Evolutionary conservation across 179 eudicot genomes (phyloP), one percentile per base, ranked within the genome.

Genomic region (Beta macrorhiza): DNA sequence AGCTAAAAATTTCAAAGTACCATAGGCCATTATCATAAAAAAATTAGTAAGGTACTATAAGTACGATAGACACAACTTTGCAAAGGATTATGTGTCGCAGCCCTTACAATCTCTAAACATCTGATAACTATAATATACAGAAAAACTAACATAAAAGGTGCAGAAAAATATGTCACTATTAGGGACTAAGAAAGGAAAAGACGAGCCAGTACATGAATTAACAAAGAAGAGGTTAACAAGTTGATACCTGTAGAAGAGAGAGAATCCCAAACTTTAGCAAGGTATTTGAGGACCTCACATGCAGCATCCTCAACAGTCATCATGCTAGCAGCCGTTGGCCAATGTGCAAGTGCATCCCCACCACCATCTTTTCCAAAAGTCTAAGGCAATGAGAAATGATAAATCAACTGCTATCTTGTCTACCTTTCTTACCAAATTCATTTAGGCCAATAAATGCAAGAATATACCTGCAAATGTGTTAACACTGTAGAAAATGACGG

Each of bases 271-370:
- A 86, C 85, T 82, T 89, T 94, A 76, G 91, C 93, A 74, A 97
- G 94, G 88, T 91, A 94, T 84, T 90, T 94, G 77, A 97, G 88
- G 32, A 97, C 88, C 84, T 92, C 98, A 87, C 92, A 87, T 62
- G 97, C 86, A 78, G 98, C 97, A 75, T 91, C 92, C 84, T 97
- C 99, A 82, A 91, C 89, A 81, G 89, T 91, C 89, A 91, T 91
- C 80, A 91, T 78, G 84, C 84, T 90, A 53, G 95, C 83, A 78
- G 88, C 82, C 81, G 88, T 87, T 16, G 99, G 98, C 99, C 99
- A 97, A 85, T 97, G 99, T 74, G 98, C 97, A 80, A 97, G 96
- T 32, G 98, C 90, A 81, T 94, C 98, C 82, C 93, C 99, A 85
- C 99, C 99, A 78, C 88, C 88, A 83, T 93, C 91, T 84, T 85